Base-by-base conservation (phyloP, 257 asterid genomes). In the Paraleonurus japonicus region DNA sequence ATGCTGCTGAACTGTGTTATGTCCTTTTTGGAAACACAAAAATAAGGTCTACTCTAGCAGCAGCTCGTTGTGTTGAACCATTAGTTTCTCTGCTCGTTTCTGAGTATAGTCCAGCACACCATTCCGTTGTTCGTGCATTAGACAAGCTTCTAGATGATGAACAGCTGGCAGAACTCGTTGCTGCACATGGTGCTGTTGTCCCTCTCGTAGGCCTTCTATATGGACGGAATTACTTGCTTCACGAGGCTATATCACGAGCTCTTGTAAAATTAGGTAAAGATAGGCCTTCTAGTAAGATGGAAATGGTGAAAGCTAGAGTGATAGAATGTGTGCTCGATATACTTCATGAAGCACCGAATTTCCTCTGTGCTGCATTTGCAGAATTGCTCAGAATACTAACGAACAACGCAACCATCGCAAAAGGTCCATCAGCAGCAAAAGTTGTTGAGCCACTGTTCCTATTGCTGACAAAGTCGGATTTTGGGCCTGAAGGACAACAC, bases 41-140 rank as follows among this genome's bases (percentile, higher is more conserved):
- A 83, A 88, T 95, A 75, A 82, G 98, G 76, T 92, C 99, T 65
- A 89, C 98, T 41, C 67, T 89, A 71, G 96, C 99, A 59, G 95
- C 99, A 22, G 99, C 96, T 26, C 91, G 90, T 30, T 95, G 99
- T 73, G 96, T 95, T 28, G 99, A 95, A 75, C 99, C 99, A 9
- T 79, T 95, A 74, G 98, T 95, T 61, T 81, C 99, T 80, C 89
- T 95, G 75, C 96, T 94, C 6, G 95, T 88, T 59, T 50, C 81
- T 9, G 96, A 91, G 81, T 89, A 83, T 16, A 83, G 98, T 80
- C 85, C 90, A 48, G 90, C 98, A 20, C 99, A 95, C 59, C 88
- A 84, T 50, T 87, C 99, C 16, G 95, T 89, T 72, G 99, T 95
- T 35, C 87, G 86, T 77, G 98, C 97, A 26, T 81, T 95, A 30